These are phyloP conservation scores for Cyberlindnera sargentensis DNA, from an alignment of 805 yeast species.

Conservation along the genomic window DNA sequence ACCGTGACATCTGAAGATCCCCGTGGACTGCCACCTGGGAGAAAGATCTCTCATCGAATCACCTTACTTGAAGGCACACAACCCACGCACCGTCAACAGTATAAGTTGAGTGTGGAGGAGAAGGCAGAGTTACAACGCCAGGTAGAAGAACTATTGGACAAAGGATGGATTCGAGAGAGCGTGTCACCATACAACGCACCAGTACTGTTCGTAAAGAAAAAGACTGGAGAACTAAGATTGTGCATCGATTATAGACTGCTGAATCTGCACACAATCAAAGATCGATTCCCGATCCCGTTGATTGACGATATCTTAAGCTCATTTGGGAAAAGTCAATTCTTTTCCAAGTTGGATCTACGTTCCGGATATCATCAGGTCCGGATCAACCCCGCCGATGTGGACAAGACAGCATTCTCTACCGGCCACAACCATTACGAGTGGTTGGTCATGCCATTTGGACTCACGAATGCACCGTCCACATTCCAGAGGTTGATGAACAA, in stretches of 20 bases:
- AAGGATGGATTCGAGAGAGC: background rate
- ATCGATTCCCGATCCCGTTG: background rate
- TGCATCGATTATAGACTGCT: background rate
- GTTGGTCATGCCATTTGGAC: constrained; percentile 1
- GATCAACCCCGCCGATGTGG: background rate
- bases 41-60: background rate
- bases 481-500: constrained; percentile 1
- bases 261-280: background rate
- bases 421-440: background rate
- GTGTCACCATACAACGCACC: background rate
- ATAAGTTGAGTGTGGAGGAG: background rate
- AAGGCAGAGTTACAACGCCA: background rate
- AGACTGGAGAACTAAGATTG: constrained; percentile 1
- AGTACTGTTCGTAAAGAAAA: background rate
- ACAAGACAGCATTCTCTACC: background rate
- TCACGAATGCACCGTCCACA: background rate
- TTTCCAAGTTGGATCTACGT: background rate
- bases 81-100: background rate
- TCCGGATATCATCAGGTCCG: background rate
- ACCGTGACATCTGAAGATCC: background rate
- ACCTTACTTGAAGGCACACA: background rate
- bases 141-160: background rate
- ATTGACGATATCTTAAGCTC: background rate
- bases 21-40: background rate
- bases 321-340: background rate